phyloP scores from a whole-genome alignment of 441 rosid genomes.

The Gossypium schwendimanii region DNA sequence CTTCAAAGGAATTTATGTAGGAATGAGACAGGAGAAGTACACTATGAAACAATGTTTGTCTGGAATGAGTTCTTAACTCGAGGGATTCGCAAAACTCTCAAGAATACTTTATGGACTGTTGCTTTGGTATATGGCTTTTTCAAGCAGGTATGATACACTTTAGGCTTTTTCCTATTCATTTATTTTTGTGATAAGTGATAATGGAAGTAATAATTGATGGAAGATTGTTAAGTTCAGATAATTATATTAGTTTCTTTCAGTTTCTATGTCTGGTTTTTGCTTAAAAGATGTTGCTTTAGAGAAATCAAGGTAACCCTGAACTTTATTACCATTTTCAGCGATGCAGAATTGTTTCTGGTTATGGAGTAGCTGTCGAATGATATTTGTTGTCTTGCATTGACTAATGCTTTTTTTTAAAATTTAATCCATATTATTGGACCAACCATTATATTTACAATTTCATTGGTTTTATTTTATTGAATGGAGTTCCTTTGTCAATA shows the following conservation, averaged over 20 bases:
- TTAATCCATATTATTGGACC: neutral
- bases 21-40: slow-evolving; percentile 35
- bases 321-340: neutral
- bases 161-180: neutral
- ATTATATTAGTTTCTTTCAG: neutral
- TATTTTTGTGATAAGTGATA: neutral
- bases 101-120: slow-evolving; percentile 66
- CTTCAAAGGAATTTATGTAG: slow-evolving; percentile 56
- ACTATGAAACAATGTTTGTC: slow-evolving; percentile 63
- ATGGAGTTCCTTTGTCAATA: neutral
- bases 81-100: slow-evolving; percentile 39
- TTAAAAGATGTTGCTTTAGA: neutral
- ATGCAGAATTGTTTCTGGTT: neutral
- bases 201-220: neutral
- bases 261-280: neutral
- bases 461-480: neutral
- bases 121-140: slow-evolving; percentile 74
- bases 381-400: neutral
- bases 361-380: neutral
- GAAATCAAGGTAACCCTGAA: neutral
- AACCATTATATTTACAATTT: neutral
- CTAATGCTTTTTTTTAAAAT: neutral
- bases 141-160: slow-evolving; percentile 50
- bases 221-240: neutral
- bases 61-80: slow-evolving; percentile 73